Conservation (phyloP, 768 basidiomycete species). For the Boletus rufocinnamomeus region DNA sequence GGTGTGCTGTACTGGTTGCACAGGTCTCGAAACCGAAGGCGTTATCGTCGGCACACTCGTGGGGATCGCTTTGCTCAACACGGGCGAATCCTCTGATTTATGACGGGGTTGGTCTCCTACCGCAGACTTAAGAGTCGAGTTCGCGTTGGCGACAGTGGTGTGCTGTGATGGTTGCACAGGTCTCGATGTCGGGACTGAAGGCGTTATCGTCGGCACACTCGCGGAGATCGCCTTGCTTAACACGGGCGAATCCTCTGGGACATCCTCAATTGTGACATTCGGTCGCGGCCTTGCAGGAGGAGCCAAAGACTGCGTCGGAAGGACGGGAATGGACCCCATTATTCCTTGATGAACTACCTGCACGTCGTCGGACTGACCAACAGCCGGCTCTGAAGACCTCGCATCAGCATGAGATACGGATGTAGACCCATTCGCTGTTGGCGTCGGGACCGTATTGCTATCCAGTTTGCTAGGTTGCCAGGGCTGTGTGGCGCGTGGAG, state of each 20-base stretch:
- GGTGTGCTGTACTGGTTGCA: slow-evolving; percentile 10
- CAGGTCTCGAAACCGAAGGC: slow-evolving; percentile 12
- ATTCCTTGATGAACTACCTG: slow-evolving; percentile 16
- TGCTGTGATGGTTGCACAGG: slow-evolving; percentile 14
- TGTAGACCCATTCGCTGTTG: neutral
- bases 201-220: slow-evolving; percentile 2
- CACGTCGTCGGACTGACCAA: slow-evolving; percentile 9
- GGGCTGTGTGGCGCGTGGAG: slow-evolving; percentile 4
- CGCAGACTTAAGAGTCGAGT: slow-evolving; percentile 5
- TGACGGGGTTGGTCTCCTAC: slow-evolving; percentile 12
- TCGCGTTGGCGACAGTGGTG: neutral
- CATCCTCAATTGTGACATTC: slow-evolving; percentile 34
- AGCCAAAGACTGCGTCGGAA: slow-evolving; percentile 13
- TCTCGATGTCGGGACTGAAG: slow-evolving; percentile 11
- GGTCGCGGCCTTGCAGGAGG: slow-evolving; percentile 19
- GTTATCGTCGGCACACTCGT: slow-evolving; percentile 2
- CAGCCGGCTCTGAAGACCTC: slow-evolving; percentile 3
- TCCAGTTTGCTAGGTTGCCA: slow-evolving; percentile 14
- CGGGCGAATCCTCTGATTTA: slow-evolving; percentile 8
- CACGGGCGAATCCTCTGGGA: slow-evolving; percentile 25
- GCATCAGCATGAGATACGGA: slow-evolving; percentile 7
- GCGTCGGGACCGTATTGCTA: neutral
- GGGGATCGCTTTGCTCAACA: slow-evolving; percentile 14
- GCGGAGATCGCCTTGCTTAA: slow-evolving; percentile 11
- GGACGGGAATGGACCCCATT: slow-evolving; percentile 4